Conservation (phyloP, 805 yeast species). For the Jamesozyma piceae region DNA sequence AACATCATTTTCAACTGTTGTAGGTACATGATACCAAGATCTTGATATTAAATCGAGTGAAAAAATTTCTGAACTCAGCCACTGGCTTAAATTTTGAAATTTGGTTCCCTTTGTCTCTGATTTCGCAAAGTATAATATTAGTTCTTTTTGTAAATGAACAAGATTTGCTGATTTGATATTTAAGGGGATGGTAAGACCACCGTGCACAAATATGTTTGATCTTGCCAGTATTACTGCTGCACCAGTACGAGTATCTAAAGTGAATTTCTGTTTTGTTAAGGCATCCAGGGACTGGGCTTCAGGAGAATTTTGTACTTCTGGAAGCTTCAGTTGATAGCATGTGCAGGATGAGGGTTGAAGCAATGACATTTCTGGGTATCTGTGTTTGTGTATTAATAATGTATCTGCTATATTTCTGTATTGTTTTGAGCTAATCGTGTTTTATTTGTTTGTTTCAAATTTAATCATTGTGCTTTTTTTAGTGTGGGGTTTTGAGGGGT, state of each 20-base stretch:
- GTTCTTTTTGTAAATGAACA: slow-evolving; percentile 32
- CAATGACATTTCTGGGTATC: slow-evolving; percentile 41
- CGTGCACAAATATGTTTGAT: slow-evolving; percentile 53
- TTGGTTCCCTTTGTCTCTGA: slow-evolving; percentile 14
- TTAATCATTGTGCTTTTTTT: too few species aligned
- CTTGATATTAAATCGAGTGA: slow-evolving; percentile 49
- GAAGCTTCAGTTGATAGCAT: slow-evolving; percentile 48
- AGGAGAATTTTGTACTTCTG: slow-evolving; percentile 31
- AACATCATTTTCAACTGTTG: slow-evolving; percentile 8
- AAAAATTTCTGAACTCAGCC: slow-evolving; percentile 55
- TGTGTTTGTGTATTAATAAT: too few species aligned
- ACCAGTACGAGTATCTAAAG: slow-evolving; percentile 58
- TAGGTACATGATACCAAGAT: slow-evolving; percentile 41
- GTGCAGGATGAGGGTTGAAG: slow-evolving; percentile 54
- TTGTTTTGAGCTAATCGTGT: too few species aligned
- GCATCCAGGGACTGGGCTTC: slow-evolving; percentile 21
- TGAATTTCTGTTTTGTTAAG: slow-evolving; percentile 39
- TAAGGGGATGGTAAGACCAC: slow-evolving; percentile 56
- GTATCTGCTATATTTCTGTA: too few species aligned
- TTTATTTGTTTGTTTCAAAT: too few species aligned
- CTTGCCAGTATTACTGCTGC: slow-evolving; percentile 48
- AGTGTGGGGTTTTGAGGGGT: too few species aligned
- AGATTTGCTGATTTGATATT: slow-evolving; percentile 36
- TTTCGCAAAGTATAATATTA: slow-evolving; percentile 27
- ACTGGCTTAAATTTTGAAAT: slow-evolving; percentile 25